Conservation (phyloP, 345 rosid genomes). For the Barbarea vulgaris region DNA sequence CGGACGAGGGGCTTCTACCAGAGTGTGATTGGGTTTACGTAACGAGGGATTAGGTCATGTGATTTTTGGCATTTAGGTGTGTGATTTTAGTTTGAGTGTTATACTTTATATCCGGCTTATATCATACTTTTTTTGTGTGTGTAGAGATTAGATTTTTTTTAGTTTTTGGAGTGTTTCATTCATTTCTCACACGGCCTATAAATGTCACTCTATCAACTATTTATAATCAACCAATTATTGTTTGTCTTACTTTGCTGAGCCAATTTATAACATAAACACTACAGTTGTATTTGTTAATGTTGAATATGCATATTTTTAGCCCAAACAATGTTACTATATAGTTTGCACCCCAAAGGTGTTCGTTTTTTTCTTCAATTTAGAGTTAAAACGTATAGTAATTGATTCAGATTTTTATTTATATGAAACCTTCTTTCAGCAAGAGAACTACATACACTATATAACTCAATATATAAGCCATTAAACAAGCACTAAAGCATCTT, state of each 20-base stretch:
- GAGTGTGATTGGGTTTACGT: constrained; percentile 36
- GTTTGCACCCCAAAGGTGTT: too few species aligned
- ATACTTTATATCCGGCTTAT: constrained; percentile 3
- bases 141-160: background rate
- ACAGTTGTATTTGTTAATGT: too few species aligned
- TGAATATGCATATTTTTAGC: too few species aligned
- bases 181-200: background rate
- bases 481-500: background rate
- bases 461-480: background rate
- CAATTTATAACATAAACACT: too few species aligned
- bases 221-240: background rate
- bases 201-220: background rate
- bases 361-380: too few species aligned
- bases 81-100: constrained; percentile 8
- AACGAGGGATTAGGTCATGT: background rate
- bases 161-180: constrained; percentile 13
- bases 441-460: background rate
- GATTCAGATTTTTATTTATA: too few species aligned
- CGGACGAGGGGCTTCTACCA: background rate
- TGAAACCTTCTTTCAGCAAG: background rate
- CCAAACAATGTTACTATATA: too few species aligned
- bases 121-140: background rate
- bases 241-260: background rate
- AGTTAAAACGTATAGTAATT: too few species aligned
- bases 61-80: background rate